Evolutionary conservation across 257 asterid genomes (phyloP).

Genomic region (Prunella vulgaris): DNA sequence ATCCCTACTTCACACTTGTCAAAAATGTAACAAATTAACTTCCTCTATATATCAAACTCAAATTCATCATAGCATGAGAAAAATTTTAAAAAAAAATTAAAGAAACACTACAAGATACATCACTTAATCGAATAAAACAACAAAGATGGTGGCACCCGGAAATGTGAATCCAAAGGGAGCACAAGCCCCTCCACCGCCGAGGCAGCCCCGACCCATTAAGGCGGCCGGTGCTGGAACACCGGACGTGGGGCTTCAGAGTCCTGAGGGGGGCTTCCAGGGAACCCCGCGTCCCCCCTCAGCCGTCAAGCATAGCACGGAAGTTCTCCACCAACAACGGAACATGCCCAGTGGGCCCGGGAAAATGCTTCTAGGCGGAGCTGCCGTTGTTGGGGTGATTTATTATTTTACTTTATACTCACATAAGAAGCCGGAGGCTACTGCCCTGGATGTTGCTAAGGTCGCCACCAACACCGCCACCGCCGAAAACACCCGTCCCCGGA

Average conservation of each 20-base stretch:
- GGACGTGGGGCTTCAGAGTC: constrained; percentile 11
- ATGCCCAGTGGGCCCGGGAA: constrained; percentile 41
- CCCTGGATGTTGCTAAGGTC: constrained; percentile 77
- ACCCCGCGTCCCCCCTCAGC: constrained; percentile 44
- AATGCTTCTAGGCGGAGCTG: constrained; percentile 54
- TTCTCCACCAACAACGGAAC: constrained; percentile 59
- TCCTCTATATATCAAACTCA: background rate
- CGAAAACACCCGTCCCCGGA: constrained; percentile 46
- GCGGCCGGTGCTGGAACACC: too few species aligned
- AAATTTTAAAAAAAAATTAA: too few species aligned
- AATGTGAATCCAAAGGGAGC: constrained; percentile 36
- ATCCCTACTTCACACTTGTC: constrained; percentile 33
- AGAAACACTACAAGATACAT: background rate
- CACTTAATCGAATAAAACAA: background rate
- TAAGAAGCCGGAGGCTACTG: constrained; percentile 75
- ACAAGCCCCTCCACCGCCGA: constrained; percentile 46
- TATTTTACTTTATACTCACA: constrained; percentile 56
- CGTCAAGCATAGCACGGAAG: constrained; percentile 46
- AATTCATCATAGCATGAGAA: background rate
- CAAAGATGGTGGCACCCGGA: constrained; percentile 49
- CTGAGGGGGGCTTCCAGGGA: constrained; percentile 37
- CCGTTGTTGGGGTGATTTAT: constrained; percentile 32
- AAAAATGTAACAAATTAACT: background rate
- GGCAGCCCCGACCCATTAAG: constrained; percentile 39
- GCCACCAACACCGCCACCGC: constrained; percentile 41